phyloP scores from a whole-genome alignment of 2,329 filamentous ascomycete genomes.

The Biscogniauxia mediterranea region DNA sequence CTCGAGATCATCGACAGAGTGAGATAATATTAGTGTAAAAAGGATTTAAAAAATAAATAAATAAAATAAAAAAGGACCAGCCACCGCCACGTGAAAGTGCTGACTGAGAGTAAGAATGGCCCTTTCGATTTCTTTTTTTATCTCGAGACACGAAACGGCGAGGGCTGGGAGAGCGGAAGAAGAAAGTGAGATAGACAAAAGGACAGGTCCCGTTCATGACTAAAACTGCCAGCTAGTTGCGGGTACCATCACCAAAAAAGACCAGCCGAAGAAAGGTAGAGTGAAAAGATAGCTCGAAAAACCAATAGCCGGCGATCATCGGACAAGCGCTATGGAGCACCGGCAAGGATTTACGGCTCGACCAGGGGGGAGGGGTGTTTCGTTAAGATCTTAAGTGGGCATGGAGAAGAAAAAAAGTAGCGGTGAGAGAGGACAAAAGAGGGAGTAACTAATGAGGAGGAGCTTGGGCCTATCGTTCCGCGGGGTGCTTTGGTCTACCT shows the following conservation, averaged over 20 bases:
- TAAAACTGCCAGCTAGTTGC: background rate
- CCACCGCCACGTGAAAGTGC: constrained; percentile 22
- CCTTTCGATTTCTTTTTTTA: background rate
- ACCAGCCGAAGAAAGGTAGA: constrained; percentile 7
- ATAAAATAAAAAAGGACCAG: constrained; percentile 12
- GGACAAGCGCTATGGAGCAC: constrained; percentile 30
- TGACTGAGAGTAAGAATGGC: background rate
- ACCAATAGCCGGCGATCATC: constrained; percentile 32
- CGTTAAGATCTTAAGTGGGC: constrained; percentile 24
- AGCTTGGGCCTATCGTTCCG: constrained; percentile 26
- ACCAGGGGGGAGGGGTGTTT: constrained; percentile 24
- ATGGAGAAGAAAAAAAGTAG: constrained; percentile 23
- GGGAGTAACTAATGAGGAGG: constrained; percentile 8
- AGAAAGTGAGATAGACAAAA: constrained; percentile 3
- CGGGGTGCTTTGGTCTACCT: constrained; percentile 20
- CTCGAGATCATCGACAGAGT: constrained; percentile 1
- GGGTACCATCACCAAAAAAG: constrained; percentile 7
- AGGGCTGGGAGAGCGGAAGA: background rate
- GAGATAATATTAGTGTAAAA: no score
- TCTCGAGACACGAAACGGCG: constrained; percentile 1
- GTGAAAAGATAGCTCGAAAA: constrained; percentile 17
- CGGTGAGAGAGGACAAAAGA: constrained; percentile 23
- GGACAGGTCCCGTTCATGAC: constrained; percentile 8
- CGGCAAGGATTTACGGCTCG: constrained; percentile 28
- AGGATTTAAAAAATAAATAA: background rate